Percentiles rank a stretch among this genome's conserved stretches.
phyloP scores from a whole-genome alignment of 176 grass and related monocot species.

The Oryza australiensis region DNA sequence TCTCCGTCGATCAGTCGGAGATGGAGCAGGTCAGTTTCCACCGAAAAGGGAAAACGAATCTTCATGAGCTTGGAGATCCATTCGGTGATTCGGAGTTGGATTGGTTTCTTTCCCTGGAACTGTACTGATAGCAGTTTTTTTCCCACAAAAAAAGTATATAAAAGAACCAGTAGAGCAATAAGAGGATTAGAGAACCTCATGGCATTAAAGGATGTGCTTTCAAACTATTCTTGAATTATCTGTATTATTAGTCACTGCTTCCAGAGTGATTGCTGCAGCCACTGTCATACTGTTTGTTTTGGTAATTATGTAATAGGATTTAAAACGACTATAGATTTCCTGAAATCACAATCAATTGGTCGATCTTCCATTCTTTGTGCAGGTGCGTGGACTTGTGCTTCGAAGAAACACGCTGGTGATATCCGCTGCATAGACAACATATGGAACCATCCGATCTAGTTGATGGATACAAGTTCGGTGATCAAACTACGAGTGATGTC shows the following conservation, averaged over 20 bases:
- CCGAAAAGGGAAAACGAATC: too few species aligned
- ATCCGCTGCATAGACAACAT: constrained; percentile 3
- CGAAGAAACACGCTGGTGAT: constrained; percentile 18
- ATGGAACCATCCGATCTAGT: constrained; percentile 52
- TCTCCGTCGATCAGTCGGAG: neutral
- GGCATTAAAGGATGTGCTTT: too few species aligned
- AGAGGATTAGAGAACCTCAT: too few species aligned
- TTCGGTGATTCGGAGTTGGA: too few species aligned
- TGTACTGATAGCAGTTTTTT: too few species aligned
- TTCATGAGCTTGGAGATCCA: too few species aligned
- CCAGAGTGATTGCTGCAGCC: too few species aligned
- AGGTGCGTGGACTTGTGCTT: constrained; percentile 31
- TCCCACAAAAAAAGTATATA: too few species aligned
- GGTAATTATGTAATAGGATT: neutral
- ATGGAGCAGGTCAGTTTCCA: neutral
- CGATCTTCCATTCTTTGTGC: constrained; percentile 11
- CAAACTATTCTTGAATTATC: too few species aligned
- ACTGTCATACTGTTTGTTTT: neutral
- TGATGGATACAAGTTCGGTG: constrained; percentile 49
- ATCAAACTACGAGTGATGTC: constrained; percentile 66
- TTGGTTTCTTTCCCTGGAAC: neutral
- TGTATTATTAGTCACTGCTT: too few species aligned
- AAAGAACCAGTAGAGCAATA: too few species aligned
- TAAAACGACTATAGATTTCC: neutral
- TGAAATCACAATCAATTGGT: neutral